Evolutionary conservation across 2,329 filamentous ascomycete species (phyloP), one percentile per base, ranked within the genome.

Genomic region (Juglanconis oblonga): DNA sequence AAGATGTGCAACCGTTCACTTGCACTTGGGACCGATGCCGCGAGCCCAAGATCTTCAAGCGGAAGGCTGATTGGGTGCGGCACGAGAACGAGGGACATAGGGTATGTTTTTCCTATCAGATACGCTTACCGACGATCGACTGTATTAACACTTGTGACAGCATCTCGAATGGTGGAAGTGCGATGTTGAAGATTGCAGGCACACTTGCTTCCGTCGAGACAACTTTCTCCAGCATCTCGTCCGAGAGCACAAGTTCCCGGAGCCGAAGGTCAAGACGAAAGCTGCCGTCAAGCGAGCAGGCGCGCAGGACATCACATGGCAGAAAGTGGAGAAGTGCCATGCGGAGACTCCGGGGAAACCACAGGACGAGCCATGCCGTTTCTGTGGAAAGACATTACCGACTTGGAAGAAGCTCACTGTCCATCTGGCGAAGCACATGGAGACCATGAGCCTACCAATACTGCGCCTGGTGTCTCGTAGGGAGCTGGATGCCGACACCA

Each of bases 391-490:
- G 73, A 80, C 84, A 11, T 93, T 92, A 72, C 86, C 84, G 38
- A 91, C 86, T 44, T 97, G 92, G 92, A 97, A 96, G 81, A 96
- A 96, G 76, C 78, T 97, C 62, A 96, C 91, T 0, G 91, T 95
- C n/a, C 93, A 97, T 74, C 76, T 97, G 71, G 92, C 92, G 53
- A 94, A 94, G 73, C 93, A 97, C 72, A 95, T 97, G 92, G 92
- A 97, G 73, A 87, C 92, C 65, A 90, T 97, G 69, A 91, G 90
- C 68, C 83, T 97, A 69, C 92, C 93, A 0, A 85, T 97, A 36
- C 78, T 96, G 58, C 76, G 78, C 14, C 77, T 88, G 3, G 84
- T 87, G 3, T 79, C 79, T 36, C 67, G 66, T 33, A 70, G 67
- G 60, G 70, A 73, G 14, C 74, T 88, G 17, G 78, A 82, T 31